A percentile compares a stretch with the other conserved stretches of the same genome.
phyloP scores from a whole-genome alignment of 1,284 basidiomycete species.

The Pterula multifida region DNA sequence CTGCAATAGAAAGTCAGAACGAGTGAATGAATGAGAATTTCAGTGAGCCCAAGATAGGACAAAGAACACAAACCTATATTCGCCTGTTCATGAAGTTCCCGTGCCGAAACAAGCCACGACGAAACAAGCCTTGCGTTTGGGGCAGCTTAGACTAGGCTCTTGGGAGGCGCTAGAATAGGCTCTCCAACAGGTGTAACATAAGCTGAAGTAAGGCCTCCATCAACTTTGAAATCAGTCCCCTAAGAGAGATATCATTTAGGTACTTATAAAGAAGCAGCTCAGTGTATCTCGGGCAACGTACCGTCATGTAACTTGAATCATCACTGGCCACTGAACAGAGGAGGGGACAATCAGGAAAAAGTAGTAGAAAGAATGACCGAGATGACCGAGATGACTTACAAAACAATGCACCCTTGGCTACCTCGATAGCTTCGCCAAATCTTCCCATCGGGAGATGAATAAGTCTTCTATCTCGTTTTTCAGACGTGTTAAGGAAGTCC shows the following conservation, averaged over 20 bases:
- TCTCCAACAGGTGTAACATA: constrained; percentile 80
- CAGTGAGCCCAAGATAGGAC: too few species aligned
- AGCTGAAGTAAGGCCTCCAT: constrained; percentile 81
- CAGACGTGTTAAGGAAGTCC: constrained; percentile 95
- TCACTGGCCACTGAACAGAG: constrained; percentile 57
- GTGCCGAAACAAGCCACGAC: too few species aligned
- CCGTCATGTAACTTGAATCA: constrained; percentile 79
- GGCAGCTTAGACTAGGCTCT: constrained; percentile 37
- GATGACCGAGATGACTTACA: too few species aligned
- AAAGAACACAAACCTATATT: too few species aligned
- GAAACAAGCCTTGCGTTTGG: too few species aligned
- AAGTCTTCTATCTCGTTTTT: constrained; percentile 86
- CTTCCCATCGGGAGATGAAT: constrained; percentile 94
- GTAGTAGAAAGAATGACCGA: constrained; percentile 3
- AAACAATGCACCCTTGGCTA: constrained; percentile 87
- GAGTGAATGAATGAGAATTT: too few species aligned
- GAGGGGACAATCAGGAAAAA: constrained; percentile 5
- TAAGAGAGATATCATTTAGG: constrained; percentile 20
- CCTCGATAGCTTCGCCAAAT: constrained; percentile 92
- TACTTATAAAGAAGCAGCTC: constrained; percentile 7
- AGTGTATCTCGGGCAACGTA: constrained; percentile 21
- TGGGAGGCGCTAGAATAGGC: constrained; percentile 50
- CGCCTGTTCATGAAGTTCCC: too few species aligned
- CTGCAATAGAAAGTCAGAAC: too few species aligned
- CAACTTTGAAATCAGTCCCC: constrained; percentile 89